These are phyloP conservation scores for Ceratocystis cubensis DNA, from an alignment of 2,329 filamentous ascomycete genomes.

Conservation along the genomic window DNA sequence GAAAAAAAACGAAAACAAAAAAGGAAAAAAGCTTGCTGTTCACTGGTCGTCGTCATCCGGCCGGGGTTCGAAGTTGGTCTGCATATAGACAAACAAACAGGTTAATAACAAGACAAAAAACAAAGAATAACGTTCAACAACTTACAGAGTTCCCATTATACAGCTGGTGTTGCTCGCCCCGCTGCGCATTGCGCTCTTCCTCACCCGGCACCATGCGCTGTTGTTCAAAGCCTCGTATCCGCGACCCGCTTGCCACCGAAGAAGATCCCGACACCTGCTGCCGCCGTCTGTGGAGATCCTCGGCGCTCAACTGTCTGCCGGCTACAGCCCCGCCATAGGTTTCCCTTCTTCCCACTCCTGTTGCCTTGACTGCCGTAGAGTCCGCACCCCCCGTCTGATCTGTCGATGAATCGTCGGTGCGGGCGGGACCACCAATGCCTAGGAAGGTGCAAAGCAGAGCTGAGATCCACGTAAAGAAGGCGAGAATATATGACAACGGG, in stretches of 20 bases:
- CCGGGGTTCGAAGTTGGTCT: conserved; percentile 58
- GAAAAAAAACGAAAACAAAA: background rate
- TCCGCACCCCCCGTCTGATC: background rate
- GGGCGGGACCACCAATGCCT: conserved; percentile 9
- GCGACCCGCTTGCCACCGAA: background rate
- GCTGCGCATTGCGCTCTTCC: conserved; percentile 32
- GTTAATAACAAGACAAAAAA: background rate
- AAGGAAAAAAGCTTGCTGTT: background rate
- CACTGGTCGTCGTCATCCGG: conserved; percentile 44
- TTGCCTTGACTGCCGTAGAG: background rate
- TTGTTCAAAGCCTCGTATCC: conserved; percentile 24
- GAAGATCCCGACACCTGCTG: background rate
- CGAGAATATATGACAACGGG: conserved; percentile 27
- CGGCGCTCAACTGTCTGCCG: background rate
- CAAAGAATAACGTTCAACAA: conserved; percentile 26
- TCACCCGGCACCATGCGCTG: background rate
- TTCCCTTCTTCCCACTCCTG: conserved; percentile 20
- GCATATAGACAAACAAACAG: background rate
- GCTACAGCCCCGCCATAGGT: background rate
- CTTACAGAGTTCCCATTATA: conserved; percentile 87
- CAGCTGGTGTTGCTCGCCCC: conserved; percentile 54
- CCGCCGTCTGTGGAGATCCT: conserved; percentile 17
- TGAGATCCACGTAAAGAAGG: conserved; percentile 30
- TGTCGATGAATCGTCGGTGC: background rate
- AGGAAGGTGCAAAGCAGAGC: conserved; percentile 4